Base-by-base conservation (phyloP, 306 rosid species). In the Delonix regia region DNA sequence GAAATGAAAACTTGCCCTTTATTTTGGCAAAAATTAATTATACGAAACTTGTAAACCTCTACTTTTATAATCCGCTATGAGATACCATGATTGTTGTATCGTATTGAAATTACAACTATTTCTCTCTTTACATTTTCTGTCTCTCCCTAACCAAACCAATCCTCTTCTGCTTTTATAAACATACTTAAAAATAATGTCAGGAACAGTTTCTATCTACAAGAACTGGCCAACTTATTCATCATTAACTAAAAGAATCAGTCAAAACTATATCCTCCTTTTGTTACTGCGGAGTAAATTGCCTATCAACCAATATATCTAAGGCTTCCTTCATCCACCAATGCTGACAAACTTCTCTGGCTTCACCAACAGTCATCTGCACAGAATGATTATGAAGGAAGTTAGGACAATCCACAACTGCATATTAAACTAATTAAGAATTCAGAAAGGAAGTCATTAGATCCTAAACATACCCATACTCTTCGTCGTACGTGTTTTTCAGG, bases 281-380 rank as follows among this genome's bases (percentile, higher is more conserved):
- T 22, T 83, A 77, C 13, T 75, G 57, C 11, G 77, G 68, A 53
- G 87, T 78, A n/a, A 56, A 44, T 28, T 88, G 83, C 78, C 98
- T 64, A 73, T 91, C 83, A 30, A 95, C 94, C 83, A 95, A 89
- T 77, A 83, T 84, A 80, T 95, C 97, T 41, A 95, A 85, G 41
- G 99, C 99, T 82, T 95, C 98, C 79, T 95, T 91, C 99, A 95
- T 95, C 99, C 99, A 95, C 98, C 94, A 88, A 74, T 95, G 99
- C 68, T 88, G 92, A 64, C 99, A 95, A 41, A 84, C 98, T 81
- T 91, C 97, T 87, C 88, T 87, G 1, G 99, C 99, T 83, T 88
- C 86, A 2, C 67, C 78, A 13, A 85, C 93, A 55, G 65, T 86
- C 99, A 95, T 88, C 99, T 94, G 25, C 34, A 78, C 24, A 75